Conservation (phyloP, 768 basidiomycete species). For the Trametes gibbosa region DNA sequence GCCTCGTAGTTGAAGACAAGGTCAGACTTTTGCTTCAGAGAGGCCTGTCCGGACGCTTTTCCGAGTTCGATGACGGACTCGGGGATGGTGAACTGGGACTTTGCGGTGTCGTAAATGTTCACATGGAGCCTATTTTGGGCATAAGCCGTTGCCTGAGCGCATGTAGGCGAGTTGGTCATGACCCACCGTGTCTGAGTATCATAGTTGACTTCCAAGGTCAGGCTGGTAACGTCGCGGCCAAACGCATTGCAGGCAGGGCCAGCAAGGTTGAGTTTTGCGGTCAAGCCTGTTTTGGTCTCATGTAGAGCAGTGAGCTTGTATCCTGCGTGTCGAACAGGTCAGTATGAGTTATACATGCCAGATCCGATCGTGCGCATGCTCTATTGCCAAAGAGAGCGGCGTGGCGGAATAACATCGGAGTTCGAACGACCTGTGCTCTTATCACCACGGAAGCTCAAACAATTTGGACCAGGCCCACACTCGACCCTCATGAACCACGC, state of each 20-base stretch:
- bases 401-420: too few species aligned
- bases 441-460: too few species aligned
- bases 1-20: constrained; percentile 66
- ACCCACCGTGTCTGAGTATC: constrained; percentile 51
- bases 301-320: constrained; percentile 48
- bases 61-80: constrained; percentile 42
- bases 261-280: constrained; percentile 52
- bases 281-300: constrained; percentile 47
- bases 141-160: constrained; percentile 37
- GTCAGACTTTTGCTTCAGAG: constrained; percentile 43
- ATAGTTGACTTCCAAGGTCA: constrained; percentile 67
- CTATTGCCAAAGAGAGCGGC: too few species aligned
- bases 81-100: constrained; percentile 66
- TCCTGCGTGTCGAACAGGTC: constrained; percentile 34
- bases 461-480: too few species aligned
- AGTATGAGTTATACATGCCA: too few species aligned
- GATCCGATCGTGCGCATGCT: too few species aligned
- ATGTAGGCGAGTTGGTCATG: background rate
- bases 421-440: too few species aligned
- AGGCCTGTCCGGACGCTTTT: constrained; percentile 29
- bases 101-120: constrained; percentile 58
- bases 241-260: constrained; percentile 64
- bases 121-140: constrained; percentile 53
- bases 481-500: background rate
- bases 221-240: constrained; percentile 52